Conservation (phyloP, 805 yeast genomes). For the Candida piceae region DNA sequence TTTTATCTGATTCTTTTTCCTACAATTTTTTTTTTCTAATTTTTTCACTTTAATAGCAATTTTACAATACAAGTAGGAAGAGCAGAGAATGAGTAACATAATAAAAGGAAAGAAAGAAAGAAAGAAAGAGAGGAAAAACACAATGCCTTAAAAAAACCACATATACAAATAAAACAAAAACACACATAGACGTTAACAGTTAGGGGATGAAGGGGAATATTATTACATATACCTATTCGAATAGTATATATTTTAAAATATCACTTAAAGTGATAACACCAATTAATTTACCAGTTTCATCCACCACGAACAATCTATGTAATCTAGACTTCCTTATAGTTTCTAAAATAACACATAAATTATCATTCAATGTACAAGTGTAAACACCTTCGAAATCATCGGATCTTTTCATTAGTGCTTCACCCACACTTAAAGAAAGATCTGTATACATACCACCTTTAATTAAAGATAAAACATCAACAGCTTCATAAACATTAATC, state of each 20-base stretch:
- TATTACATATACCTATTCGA: constrained; percentile 15
- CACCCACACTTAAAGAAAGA: constrained; percentile 86
- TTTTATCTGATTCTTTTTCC: no score
- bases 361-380: constrained; percentile 86
- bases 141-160: no score
- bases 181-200: no score
- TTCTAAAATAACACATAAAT: constrained; percentile 84
- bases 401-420: constrained; percentile 87
- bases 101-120: background rate
- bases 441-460: constrained; percentile 94
- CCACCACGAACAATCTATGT: constrained; percentile 89
- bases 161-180: background rate
- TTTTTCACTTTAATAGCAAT: no score
- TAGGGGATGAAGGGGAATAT: no score
- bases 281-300: constrained; percentile 66
- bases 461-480: constrained; percentile 85
- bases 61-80: no score
- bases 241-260: constrained; percentile 74
- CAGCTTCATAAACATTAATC: constrained; percentile 91
- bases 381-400: constrained; percentile 98
- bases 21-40: no score
- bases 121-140: background rate
- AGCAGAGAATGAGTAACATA: background rate
- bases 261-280: constrained; percentile 92
- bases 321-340: constrained; percentile 87